Conservation (phyloP, 2,329 filamentous ascomycete genomes). For the Aureobasidium melanogenum region DNA sequence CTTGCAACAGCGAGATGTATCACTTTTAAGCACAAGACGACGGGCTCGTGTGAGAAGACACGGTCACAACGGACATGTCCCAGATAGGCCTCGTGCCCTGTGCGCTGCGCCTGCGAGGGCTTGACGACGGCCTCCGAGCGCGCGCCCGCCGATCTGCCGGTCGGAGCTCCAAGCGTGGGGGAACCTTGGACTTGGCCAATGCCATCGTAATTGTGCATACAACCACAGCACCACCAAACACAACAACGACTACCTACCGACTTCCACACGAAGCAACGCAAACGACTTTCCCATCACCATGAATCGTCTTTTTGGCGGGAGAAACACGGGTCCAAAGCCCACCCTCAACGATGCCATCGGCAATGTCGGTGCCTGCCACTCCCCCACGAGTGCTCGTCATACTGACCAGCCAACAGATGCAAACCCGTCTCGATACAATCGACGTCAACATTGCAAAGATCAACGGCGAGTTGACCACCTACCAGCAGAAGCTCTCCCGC, state of each 20-base stretch:
- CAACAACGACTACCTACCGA: not conserved
- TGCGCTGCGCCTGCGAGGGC: not conserved
- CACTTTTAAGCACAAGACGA: not conserved
- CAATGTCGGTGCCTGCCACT: conserved; percentile 48
- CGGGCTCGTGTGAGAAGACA: not conserved
- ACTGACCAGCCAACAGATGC: conserved; percentile 45
- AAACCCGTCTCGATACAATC: conserved; percentile 73
- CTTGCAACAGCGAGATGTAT: not conserved
- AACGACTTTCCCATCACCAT: conserved; percentile 42
- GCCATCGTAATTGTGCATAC: not conserved
- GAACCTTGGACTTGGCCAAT: not conserved
- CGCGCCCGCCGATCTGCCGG: conserved; percentile 2
- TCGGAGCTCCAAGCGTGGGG: not conserved
- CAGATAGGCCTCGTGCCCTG: conserved; percentile 1
- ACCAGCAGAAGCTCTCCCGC: conserved; percentile 78
- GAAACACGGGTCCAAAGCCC: conserved; percentile 79
- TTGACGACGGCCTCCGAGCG: not conserved
- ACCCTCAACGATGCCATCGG: conserved; percentile 74
- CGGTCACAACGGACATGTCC: not conserved
- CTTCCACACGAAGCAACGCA: not conserved
- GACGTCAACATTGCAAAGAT: conserved; percentile 91
- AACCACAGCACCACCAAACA: not conserved
- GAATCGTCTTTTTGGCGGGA: conserved; percentile 93
- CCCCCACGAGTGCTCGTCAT: conserved; percentile 8
- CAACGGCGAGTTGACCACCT: conserved; percentile 79